A percentile compares a stretch with the other conserved stretches of the same genome.
Conservation (phyloP, 768 basidiomycete genomes). For the Chalciporus sphaerocephalus region DNA sequence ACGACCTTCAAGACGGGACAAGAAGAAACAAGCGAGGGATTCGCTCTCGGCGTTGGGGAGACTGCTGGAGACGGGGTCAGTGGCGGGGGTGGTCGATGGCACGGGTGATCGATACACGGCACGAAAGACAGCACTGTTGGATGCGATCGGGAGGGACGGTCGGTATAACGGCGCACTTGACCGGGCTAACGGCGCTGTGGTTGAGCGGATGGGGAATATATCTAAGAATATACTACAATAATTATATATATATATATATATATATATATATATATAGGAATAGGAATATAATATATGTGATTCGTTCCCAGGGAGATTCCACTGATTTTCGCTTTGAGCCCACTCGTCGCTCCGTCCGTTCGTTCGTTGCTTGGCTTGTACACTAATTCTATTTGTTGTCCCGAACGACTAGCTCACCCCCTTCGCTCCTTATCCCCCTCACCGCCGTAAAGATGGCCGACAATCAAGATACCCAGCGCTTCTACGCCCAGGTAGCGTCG, state of each 20-base stretch:
- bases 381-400: too few species aligned
- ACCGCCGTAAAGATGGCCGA: constrained; percentile 20
- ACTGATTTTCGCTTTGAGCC: too few species aligned
- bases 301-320: too few species aligned
- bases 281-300: too few species aligned
- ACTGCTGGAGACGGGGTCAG: constrained; percentile 36
- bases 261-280: too few species aligned
- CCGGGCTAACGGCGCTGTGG: constrained; percentile 46
- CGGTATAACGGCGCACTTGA: constrained; percentile 31
- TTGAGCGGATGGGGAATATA: constrained; percentile 49
- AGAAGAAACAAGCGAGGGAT: constrained; percentile 48
- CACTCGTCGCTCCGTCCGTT: too few species aligned
- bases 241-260: too few species aligned
- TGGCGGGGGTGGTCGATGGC: constrained; percentile 23
- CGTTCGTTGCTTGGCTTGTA: too few species aligned
- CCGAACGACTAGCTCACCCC: too few species aligned
- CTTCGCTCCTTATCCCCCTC: constrained; percentile 5
- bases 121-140: constrained; percentile 41
- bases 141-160: constrained; percentile 30
- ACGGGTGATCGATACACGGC: constrained; percentile 40
- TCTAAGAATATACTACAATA: too few species aligned
- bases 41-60: constrained; percentile 46
- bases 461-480: constrained; percentile 38
- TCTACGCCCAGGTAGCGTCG: constrained; percentile 37
- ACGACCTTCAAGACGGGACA: constrained; percentile 60